phyloP scores from a whole-genome alignment of 2,329 filamentous ascomycete genomes.

The Aureobasidium zeae region DNA sequence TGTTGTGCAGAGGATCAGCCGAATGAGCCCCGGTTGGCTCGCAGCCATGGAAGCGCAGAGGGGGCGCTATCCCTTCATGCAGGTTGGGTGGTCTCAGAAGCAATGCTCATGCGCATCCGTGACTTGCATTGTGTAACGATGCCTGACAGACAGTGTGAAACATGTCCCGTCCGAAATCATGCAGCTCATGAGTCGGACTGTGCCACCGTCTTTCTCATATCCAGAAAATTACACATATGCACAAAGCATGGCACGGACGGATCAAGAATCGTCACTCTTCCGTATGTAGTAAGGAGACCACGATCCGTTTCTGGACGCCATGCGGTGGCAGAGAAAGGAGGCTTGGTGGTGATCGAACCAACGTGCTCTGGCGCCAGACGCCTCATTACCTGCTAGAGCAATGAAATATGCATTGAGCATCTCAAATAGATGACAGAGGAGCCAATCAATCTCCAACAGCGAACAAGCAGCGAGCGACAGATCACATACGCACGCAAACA shows the following conservation, averaged over 20 bases:
- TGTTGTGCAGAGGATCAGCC: background rate
- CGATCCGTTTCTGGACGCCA: too few relatives aligned
- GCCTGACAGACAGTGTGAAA: background rate
- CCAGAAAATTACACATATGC: background rate
- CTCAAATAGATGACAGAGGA: background rate
- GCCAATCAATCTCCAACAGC: too few relatives aligned
- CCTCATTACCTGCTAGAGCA: background rate
- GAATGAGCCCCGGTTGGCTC: background rate
- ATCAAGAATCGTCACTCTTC: too few relatives aligned
- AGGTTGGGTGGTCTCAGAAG: background rate
- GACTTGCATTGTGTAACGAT: too few relatives aligned
- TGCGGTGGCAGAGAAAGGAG: too few relatives aligned
- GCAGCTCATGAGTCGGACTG: background rate
- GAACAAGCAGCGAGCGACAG: background rate
- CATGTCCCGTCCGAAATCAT: background rate
- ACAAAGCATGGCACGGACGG: background rate
- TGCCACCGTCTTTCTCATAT: background rate
- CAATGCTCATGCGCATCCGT: slow-evolving; percentile 11
- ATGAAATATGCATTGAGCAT: background rate
- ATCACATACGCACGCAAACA: too few relatives aligned
- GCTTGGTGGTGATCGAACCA: too few relatives aligned
- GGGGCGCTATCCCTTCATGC: slow-evolving; percentile 7
- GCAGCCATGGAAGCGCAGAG: background rate
- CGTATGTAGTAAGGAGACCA: too few relatives aligned
- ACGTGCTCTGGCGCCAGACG: slow-evolving; percentile 2